A percentile compares a stretch with the other conserved stretches of the same genome.
phyloP scores from a whole-genome alignment of 1,284 basidiomycete genomes.

The Filobasidium uniguttulatum region DNA sequence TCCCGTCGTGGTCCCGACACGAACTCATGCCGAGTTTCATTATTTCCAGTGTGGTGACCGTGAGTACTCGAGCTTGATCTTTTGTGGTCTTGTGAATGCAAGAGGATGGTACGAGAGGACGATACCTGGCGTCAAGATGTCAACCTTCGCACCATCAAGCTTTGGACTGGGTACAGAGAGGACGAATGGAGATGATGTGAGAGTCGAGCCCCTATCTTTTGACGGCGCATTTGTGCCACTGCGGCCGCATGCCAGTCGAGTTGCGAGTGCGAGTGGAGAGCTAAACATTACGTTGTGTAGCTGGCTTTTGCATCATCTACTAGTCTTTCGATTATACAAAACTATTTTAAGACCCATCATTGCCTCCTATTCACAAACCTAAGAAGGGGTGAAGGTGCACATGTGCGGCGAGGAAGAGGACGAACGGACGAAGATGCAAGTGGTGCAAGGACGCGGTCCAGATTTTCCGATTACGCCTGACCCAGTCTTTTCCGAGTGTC shows the following conservation, averaged over 20 bases:
- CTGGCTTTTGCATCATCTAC: too few relatives aligned
- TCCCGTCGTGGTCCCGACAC: background rate
- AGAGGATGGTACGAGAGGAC: too few relatives aligned
- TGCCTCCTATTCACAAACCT: background rate
- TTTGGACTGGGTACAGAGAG: background rate
- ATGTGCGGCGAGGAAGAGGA: too few relatives aligned
- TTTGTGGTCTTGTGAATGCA: background rate
- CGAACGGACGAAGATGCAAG: too few relatives aligned
- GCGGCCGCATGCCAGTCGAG: background rate
- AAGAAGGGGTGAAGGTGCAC: background rate
- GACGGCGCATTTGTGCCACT: too few relatives aligned
- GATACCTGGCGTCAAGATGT: background rate
- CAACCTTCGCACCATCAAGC: background rate
- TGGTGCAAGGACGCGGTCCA: background rate
- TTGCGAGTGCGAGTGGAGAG: background rate
- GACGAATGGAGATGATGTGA: background rate
- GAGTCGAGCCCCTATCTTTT: too few relatives aligned
- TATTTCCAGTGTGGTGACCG: conserved; percentile 2
- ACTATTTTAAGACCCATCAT: background rate
- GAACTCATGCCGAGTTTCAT: background rate
- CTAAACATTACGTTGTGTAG: background rate
- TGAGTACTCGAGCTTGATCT: background rate
- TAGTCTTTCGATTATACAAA: background rate
- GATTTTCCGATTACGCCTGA: background rate
- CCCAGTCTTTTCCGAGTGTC: background rate